Evolutionary conservation across 202 grass and related monocot species (phyloP).

Genomic region (Dendrocalamus latiflorus): DNA sequence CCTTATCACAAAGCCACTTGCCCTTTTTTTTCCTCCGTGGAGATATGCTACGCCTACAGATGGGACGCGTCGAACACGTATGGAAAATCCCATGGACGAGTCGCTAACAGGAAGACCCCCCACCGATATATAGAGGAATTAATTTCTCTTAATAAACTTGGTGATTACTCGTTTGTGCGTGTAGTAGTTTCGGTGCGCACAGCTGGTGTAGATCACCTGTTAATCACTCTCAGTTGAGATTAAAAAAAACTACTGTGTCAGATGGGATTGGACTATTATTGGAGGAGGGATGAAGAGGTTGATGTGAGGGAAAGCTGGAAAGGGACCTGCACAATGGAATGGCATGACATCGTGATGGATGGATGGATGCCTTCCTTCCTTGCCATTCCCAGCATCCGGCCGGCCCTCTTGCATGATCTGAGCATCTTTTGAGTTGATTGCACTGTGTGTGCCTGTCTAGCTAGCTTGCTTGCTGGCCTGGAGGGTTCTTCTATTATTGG

Average conservation of each 20-base stretch:
- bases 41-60: not conserved
- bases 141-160: not conserved
- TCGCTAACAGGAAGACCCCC: not conserved
- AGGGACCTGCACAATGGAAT: constrained; percentile 23
- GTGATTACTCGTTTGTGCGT: not conserved
- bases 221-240: not conserved
- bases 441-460: not conserved
- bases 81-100: not conserved
- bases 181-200: not conserved
- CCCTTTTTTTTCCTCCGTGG: not conserved
- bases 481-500: not conserved
- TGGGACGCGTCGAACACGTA: not conserved
- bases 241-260: constrained; percentile 2
- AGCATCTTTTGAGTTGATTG: not conserved
- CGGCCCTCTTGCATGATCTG: not conserved
- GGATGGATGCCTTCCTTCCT: not conserved
- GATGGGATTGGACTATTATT: constrained; percentile 21
- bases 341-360: not conserved
- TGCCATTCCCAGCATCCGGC: not conserved
- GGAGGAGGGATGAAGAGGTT: not conserved
- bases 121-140: not conserved
- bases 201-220: not conserved
- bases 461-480: not conserved
- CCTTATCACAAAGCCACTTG: constrained; percentile 45
- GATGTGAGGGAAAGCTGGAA: constrained; percentile 11